These are phyloP conservation scores for Skeletonema costatum DNA, from an alignment of 108 stramenopile genomes.

Conservation along the genomic window DNA sequence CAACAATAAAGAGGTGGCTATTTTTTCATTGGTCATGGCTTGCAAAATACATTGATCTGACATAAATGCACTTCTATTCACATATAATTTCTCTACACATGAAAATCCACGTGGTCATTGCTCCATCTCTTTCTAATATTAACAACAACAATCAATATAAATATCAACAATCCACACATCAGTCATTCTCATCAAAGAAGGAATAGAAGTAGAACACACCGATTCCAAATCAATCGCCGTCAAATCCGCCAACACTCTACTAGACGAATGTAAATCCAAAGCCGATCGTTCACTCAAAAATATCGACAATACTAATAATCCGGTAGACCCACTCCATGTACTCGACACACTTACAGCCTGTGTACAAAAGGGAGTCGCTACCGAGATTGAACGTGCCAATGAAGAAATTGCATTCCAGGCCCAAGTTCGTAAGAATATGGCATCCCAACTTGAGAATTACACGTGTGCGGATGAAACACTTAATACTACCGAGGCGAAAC, in stretches of 20 bases:
- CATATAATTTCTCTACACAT: too few species aligned
- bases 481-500: constrained; percentile 52
- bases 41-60: too few species aligned
- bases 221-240: constrained; percentile 67
- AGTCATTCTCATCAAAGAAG: constrained; percentile 40
- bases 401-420: constrained; percentile 77
- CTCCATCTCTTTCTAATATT: background rate
- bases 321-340: constrained; percentile 7
- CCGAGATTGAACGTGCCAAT: constrained; percentile 53
- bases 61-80: too few species aligned
- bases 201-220: constrained; percentile 48
- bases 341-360: constrained; percentile 49
- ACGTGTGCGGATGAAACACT: constrained; percentile 74
- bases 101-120: background rate
- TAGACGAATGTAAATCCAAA: constrained; percentile 48
- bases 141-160: background rate
- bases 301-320: background rate
- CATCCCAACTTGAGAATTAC: constrained; percentile 73
- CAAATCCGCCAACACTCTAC: constrained; percentile 47
- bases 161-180: background rate
- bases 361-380: constrained; percentile 52
- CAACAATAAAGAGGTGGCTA: too few species aligned
- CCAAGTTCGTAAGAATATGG: constrained; percentile 59
- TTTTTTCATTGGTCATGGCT: too few species aligned
- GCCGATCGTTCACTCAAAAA: constrained; percentile 16